Evolutionary conservation across 176 grass and related monocot species (phyloP), one percentile per base, ranked within the genome.

Genomic region (Echinochloa phyllopogon): DNA sequence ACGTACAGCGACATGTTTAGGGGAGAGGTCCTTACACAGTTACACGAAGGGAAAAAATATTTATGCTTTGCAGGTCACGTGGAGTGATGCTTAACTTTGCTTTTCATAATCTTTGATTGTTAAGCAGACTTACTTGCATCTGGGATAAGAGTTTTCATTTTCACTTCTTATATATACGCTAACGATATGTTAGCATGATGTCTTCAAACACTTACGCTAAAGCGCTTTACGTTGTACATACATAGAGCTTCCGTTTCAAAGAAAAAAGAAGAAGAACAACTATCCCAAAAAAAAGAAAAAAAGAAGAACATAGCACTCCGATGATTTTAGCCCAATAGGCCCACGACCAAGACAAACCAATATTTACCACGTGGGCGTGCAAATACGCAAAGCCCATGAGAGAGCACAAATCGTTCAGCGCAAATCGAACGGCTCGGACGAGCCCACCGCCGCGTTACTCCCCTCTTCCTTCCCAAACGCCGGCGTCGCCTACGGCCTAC

Each of bases 401-500:
- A 27, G 36, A 10, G 8, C 59, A 27, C 36, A 77, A 52, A 38
- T 2, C n/a, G 33, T 62, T 43, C 43, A 61, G 82, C 83, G 83
- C 77, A 89, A 76, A 42, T 9, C 24, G 0, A 70, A 45, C 33
- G 18, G 6, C 43, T 27, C 13, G 43, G 12, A 17, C 10, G 51
- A 75, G 41, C 76, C 49, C 82, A 65, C 69, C 60, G 50, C 51
- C 36, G 17, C 45, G n/a, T 3, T 5, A n/a, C 68, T 55, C 69
- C 40, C 59, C 29, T 3, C 24, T 42, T 16, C 83, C 61, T 70
- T 21, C 37, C 63, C 55, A 55, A 67, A 56, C 78, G 65, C 83
- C 72, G 88, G 69, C 82, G 69, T 60, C n/a, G 65, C 65, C 39
- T 33, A 16, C 23, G 17, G 65, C 65, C 39, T 33, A 16, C 23